These are phyloP conservation scores for Lepidium campestre DNA, from an alignment of 441 rosid genomes.

Conservation along the genomic window DNA sequence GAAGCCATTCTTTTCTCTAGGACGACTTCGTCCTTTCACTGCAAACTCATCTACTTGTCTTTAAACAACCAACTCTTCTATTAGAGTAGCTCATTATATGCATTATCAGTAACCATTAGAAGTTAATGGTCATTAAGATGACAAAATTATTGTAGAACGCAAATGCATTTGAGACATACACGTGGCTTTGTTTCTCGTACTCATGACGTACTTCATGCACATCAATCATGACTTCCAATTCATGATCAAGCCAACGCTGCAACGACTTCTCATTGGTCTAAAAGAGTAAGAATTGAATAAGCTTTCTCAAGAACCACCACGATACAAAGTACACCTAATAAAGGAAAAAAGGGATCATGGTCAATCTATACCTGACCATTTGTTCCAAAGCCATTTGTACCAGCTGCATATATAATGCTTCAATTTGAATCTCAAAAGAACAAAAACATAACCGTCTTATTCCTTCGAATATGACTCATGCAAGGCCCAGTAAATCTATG, in stretches of 20 bases:
- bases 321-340: neutral
- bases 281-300: slow-evolving; percentile 18
- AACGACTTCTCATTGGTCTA: slow-evolving; percentile 87
- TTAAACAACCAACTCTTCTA: slow-evolving; percentile 84
- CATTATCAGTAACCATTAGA: neutral
- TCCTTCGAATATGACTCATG: neutral
- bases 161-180: slow-evolving; percentile 47
- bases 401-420: slow-evolving; percentile 43
- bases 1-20: slow-evolving; percentile 93
- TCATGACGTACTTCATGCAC: slow-evolving; percentile 98
- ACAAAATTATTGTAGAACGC: neutral
- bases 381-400: slow-evolving; percentile 64
- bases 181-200: slow-evolving; percentile 97
- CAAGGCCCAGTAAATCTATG: neutral
- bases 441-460: neutral
- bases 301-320: neutral
- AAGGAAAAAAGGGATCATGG: neutral
- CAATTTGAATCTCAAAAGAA: slow-evolving; percentile 28
- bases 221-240: slow-evolving; percentile 95
- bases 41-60: slow-evolving; percentile 91
- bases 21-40: slow-evolving; percentile 86
- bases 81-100: slow-evolving; percentile 57
- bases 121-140: neutral
- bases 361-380: slow-evolving; percentile 70
- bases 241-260: slow-evolving; percentile 93